These are phyloP conservation scores for Boeremia exigua DNA, from an alignment of 2,329 filamentous ascomycete species.

Conservation along the genomic window DNA sequence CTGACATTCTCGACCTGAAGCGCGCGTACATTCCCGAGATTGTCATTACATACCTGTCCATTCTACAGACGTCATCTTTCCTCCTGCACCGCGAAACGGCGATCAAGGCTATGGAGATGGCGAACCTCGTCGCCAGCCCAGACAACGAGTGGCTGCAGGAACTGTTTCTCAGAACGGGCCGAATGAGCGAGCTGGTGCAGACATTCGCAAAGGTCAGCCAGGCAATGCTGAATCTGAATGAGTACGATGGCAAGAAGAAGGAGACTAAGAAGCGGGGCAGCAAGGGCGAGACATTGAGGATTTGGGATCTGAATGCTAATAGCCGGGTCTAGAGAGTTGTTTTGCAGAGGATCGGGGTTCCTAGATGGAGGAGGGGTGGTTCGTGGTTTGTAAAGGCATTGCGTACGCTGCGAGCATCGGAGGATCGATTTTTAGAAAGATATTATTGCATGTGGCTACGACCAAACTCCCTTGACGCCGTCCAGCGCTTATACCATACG, in stretches of 20 bases:
- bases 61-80: constrained; percentile 79
- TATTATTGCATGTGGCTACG: neutral
- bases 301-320: constrained; percentile 51
- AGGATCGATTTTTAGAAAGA: neutral
- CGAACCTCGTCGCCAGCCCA: constrained; percentile 68
- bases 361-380: neutral
- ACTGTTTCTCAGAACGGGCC: constrained; percentile 47
- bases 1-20: constrained; percentile 70
- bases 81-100: constrained; percentile 76
- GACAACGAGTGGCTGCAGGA: constrained; percentile 43
- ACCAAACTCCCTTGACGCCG: too few species aligned
- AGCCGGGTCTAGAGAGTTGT: constrained; percentile 14
- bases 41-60: constrained; percentile 81
- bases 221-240: constrained; percentile 64
- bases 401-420: neutral
- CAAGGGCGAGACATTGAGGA: constrained; percentile 50
- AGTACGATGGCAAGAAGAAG: constrained; percentile 45
- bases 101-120: constrained; percentile 85
- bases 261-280: constrained; percentile 50
- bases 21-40: constrained; percentile 84
- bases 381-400: neutral
- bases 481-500: too few species aligned
- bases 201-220: constrained; percentile 79
- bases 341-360: neutral
- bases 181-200: constrained; percentile 55